A percentile compares a stretch with the other conserved stretches of the same genome.
phyloP scores from a whole-genome alignment of 1,284 basidiomycete species.

The Cryptococcus hybrid region DNA sequence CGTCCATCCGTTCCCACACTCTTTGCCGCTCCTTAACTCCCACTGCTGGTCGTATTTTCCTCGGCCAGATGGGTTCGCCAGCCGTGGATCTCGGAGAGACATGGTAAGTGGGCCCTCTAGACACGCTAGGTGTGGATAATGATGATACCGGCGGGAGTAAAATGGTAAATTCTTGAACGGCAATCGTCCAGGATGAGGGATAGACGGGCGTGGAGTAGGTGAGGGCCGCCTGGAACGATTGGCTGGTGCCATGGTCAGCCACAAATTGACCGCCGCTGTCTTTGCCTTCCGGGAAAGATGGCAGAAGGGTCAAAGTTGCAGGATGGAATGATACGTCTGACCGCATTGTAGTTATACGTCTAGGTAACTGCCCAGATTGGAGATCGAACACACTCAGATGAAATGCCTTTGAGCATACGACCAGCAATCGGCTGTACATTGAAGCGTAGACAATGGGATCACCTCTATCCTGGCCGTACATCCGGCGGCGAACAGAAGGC shows the following conservation, averaged over 20 bases:
- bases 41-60: conserved; percentile 28
- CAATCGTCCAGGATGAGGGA: conserved; percentile 47
- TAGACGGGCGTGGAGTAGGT: conserved; percentile 48
- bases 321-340: conserved; percentile 49
- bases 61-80: conserved; percentile 32
- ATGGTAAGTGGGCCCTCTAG: conserved; percentile 36
- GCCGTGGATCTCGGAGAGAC: conserved; percentile 11
- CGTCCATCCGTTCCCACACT: conserved; percentile 44
- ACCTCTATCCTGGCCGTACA: conserved; percentile 10
- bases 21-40: conserved; percentile 37
- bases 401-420: conserved; percentile 42
- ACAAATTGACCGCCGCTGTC: not conserved
- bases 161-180: conserved; percentile 45
- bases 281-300: conserved; percentile 1
- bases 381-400: conserved; percentile 39
- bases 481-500: conserved; percentile 15
- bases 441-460: conserved; percentile 43
- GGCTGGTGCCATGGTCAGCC: not conserved
- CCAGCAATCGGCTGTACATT: conserved; percentile 34
- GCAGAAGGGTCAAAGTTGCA: conserved; percentile 41
- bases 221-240: conserved; percentile 32
- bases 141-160: not conserved
- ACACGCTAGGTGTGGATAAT: conserved; percentile 7
- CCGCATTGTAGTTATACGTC: conserved; percentile 37
- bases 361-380: not conserved